Conservation (phyloP, 2,329 filamentous ascomycete species). For the Stenocarpella maydis region DNA sequence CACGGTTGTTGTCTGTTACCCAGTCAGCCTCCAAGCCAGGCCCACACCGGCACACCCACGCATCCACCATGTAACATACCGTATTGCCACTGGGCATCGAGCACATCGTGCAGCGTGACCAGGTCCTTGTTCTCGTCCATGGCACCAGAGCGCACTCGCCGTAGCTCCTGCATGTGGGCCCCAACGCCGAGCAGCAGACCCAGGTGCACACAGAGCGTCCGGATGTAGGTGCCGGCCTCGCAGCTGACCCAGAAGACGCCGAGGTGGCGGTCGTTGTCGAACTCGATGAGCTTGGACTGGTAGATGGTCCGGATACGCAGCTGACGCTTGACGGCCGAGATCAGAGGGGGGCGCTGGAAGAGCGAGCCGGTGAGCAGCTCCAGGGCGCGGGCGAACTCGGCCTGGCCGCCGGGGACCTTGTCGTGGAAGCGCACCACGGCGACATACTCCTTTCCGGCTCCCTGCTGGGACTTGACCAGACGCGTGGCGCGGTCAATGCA, state of each 20-base stretch:
- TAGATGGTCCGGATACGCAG: slow-evolving; percentile 98
- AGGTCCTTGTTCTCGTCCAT: slow-evolving; percentile 92
- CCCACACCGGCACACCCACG: not conserved
- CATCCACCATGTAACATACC: slow-evolving; percentile 19
- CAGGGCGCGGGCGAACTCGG: slow-evolving; percentile 90
- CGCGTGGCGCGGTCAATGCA: slow-evolving; percentile 97
- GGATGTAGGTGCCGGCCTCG: slow-evolving; percentile 98
- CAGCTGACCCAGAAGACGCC: slow-evolving; percentile 99
- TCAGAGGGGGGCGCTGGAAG: slow-evolving; percentile 95
- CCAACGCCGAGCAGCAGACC: slow-evolving; percentile 61
- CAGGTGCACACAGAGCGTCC: slow-evolving; percentile 95
- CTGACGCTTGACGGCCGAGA: slow-evolving; percentile 98
- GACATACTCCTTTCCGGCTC: slow-evolving; percentile 98
- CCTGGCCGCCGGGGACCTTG: slow-evolving; percentile 91
- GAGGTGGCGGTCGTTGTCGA: slow-evolving; percentile 96
- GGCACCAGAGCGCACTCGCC: slow-evolving; percentile 90
- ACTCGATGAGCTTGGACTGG: slow-evolving; percentile 96
- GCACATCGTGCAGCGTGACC: slow-evolving; percentile 92
- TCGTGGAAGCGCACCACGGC: slow-evolving; percentile 95
- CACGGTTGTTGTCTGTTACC: slow-evolving; percentile 82
- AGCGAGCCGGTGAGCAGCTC: slow-evolving; percentile 96
- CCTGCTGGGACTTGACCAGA: slow-evolving; percentile 98
- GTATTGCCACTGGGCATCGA: slow-evolving; percentile 95
- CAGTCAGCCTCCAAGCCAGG: slow-evolving; percentile 5
- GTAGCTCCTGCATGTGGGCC: slow-evolving; percentile 97